These are phyloP conservation scores for Penicillium coffeae DNA, from an alignment of 495 filamentous ascomycete genomes.

Conservation along the genomic window DNA sequence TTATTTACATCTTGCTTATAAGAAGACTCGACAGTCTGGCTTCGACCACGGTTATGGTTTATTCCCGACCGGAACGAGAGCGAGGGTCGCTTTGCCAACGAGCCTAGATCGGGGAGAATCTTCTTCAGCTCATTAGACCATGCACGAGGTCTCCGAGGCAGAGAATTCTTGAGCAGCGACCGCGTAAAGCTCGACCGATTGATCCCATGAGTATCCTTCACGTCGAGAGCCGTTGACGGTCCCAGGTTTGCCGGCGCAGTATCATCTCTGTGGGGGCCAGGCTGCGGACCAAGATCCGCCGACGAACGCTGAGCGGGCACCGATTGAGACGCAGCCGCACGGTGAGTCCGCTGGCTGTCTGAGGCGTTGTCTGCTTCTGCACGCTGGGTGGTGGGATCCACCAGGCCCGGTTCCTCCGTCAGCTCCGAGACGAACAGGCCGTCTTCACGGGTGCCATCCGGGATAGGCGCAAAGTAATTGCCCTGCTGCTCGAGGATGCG, in stretches of 20 bases:
- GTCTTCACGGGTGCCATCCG: constrained; percentile 20
- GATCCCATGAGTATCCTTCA: constrained; percentile 13
- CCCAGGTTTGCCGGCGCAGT: constrained; percentile 4
- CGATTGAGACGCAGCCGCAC: constrained; percentile 6
- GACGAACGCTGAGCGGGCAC: background rate
- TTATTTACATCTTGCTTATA: constrained; percentile 1
- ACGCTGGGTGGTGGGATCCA: constrained; percentile 8
- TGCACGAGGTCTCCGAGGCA: constrained; percentile 37
- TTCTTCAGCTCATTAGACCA: constrained; percentile 43
- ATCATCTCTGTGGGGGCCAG: constrained; percentile 16
- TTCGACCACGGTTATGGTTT: constrained; percentile 25
- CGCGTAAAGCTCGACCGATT: constrained; percentile 37
- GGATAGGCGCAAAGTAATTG: constrained; percentile 49
- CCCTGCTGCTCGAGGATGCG: constrained; percentile 59
- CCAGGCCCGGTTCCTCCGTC: constrained; percentile 33
- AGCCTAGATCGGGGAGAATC: constrained; percentile 42
- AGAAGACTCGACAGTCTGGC: constrained; percentile 22
- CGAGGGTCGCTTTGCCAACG: constrained; percentile 45
- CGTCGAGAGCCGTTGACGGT: constrained; percentile 1
- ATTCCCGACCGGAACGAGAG: constrained; percentile 38
- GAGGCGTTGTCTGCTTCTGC: background rate
- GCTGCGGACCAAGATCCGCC: constrained; percentile 6
- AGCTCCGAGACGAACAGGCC: constrained; percentile 33
- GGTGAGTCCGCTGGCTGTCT: background rate
- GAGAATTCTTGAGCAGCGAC: constrained; percentile 34